Evolutionary conservation across 2,329 filamentous ascomycete species (phyloP), one percentile per base, ranked within the genome.

Genomic region (Thermothelomyces thermophilus): DNA sequence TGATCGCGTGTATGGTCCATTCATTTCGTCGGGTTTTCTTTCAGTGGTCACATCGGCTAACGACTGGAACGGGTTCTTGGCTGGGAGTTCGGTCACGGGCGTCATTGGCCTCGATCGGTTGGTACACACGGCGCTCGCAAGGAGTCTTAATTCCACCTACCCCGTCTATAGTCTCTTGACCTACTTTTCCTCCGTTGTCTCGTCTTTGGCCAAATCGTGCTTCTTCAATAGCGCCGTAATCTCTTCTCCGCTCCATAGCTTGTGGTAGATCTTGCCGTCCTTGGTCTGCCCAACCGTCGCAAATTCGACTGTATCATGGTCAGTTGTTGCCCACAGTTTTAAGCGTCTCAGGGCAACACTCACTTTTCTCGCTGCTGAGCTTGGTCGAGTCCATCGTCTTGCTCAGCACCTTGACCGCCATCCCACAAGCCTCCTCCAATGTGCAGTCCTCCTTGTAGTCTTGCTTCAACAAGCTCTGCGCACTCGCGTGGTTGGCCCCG

Each of bases 321-420:
- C 54, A 31, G 19, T 52, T 47, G 13, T 22, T 34, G 34, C 34
- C 17, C 35, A n/a, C n/a, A n/a, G 11, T 31, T 31, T 31, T n/a
- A n/a, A 9, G 9, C 9, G 24, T 9, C 5, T 5, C 16, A 11
- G 33, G 8, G 33, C 14, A n/a, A 11, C 35, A 76, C 87, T 70
- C 73, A 95, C 90, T 95, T 82, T 98, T 98, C 79, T 98, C 93
- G 66, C 90, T 95, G 76, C 90, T 96, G 66, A 98, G 73, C 78
- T 96, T 98, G 48, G 91, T 97, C 48, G 90, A 95, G 70, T 98
- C 93, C 94, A 98, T 98, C 5, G 93, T 98, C 83, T 98, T 98
- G 80, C 93, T 97, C 59, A 98, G 73, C 56, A 98, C 93, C 80
- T 98, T 98, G 68, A 98, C 93, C 10, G 93, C 93, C 78, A 96